Evolutionary conservation across 163 green algal genomes (phyloP).

Genomic region (Smithsoniella earleae): DNA sequence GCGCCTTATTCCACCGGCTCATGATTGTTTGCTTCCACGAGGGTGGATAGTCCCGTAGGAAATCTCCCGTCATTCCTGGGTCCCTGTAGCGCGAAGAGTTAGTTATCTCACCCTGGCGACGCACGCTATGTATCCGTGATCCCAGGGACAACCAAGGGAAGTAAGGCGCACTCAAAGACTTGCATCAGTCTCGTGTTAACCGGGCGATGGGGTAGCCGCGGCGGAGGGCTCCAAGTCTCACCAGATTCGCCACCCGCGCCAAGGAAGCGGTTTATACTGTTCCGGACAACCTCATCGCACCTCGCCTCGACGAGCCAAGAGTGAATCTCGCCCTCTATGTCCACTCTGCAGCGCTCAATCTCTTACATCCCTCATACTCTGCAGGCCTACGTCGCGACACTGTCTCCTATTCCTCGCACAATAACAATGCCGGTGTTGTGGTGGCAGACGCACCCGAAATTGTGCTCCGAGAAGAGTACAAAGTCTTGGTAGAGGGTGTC

Average conservation of each 20-base stretch:
- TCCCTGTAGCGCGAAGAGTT: not conserved
- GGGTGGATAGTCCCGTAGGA: not conserved
- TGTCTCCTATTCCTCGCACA: not conserved
- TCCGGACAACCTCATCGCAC: not conserved
- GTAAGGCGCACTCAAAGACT: conserved; percentile 14
- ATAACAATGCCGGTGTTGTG: not conserved
- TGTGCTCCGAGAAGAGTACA: not conserved
- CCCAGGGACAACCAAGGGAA: not conserved
- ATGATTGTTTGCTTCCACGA: not conserved
- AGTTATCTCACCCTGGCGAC: not conserved
- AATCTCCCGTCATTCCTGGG: not conserved
- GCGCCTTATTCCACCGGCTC: conserved; percentile 3
- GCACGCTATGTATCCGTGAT: no score
- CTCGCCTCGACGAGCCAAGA: not conserved
- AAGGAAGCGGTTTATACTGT: no score
- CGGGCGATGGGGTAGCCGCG: not conserved
- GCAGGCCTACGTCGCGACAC: not conserved
- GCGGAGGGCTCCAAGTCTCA: not conserved
- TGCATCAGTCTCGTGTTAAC: not conserved
- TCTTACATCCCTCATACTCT: no score
- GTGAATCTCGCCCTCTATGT: not conserved
- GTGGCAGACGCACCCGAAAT: conserved; percentile 6
- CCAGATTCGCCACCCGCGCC: not conserved
- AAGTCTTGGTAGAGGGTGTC: not conserved
- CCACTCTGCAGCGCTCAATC: no score